Conservation (phyloP, 768 basidiomycete species). For the Tylopilus subfusipes region DNA sequence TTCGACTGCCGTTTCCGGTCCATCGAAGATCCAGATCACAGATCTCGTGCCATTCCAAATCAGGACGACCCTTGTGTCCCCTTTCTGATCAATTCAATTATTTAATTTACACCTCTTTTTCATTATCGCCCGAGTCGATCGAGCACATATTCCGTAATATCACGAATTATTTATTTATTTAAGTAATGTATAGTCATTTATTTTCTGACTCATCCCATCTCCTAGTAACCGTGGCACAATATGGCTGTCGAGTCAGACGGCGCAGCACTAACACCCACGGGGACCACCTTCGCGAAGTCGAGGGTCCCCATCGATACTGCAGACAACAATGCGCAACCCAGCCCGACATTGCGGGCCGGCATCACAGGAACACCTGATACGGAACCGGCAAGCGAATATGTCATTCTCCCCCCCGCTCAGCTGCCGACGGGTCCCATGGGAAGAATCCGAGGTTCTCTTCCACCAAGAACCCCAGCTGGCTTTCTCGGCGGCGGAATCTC, state of each 20-base stretch:
- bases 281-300: slow-evolving; percentile 23
- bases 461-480: background rate
- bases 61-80: slow-evolving; percentile 17
- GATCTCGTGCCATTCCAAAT: slow-evolving; percentile 18
- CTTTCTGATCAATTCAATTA: slow-evolving; percentile 27
- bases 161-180: slow-evolving; percentile 9
- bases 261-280: slow-evolving; percentile 23
- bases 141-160: slow-evolving; percentile 24
- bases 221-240: background rate
- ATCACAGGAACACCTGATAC: slow-evolving; percentile 28
- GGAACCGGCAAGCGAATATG: slow-evolving; percentile 28
- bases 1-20: slow-evolving; percentile 23
- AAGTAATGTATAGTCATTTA: slow-evolving; percentile 8
- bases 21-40: slow-evolving; percentile 18
- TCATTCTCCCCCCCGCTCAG: slow-evolving; percentile 10
- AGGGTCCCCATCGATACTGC: slow-evolving; percentile 14
- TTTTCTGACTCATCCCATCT: slow-evolving; percentile 4
- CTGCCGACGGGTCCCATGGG: slow-evolving; percentile 8
- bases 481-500: slow-evolving; percentile 8
- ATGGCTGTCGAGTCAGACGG: slow-evolving; percentile 16
- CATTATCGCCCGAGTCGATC: slow-evolving; percentile 38
- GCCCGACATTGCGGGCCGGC: slow-evolving; percentile 6
- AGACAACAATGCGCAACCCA: slow-evolving; percentile 1
- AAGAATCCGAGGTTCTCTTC: slow-evolving; percentile 13
- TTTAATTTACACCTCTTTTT: slow-evolving; percentile 31